These are phyloP conservation scores for Ogataea nonfermentans DNA, from an alignment of 805 yeast species.

Conservation along the genomic window DNA sequence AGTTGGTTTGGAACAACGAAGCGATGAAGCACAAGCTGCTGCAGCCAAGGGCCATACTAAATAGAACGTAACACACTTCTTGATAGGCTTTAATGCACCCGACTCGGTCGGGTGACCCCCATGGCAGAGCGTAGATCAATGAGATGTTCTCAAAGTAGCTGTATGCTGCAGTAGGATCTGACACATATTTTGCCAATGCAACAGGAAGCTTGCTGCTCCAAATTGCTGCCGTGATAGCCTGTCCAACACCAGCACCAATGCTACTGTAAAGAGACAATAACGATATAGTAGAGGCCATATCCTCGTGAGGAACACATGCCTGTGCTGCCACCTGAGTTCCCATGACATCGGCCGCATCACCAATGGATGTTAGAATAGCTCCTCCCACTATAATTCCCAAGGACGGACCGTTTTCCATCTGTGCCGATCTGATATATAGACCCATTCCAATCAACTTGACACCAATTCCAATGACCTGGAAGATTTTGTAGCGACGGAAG, in stretches of 20 bases:
- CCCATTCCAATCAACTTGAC: conserved; percentile 34
- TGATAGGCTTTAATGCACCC: conserved; percentile 36
- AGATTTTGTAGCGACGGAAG: conserved; percentile 38
- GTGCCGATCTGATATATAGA: conserved; percentile 4
- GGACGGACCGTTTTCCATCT: conserved; percentile 14
- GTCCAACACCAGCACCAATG: conserved; percentile 38
- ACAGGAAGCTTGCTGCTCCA: conserved; percentile 35
- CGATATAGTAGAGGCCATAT: conserved; percentile 30
- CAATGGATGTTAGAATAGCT: conserved; percentile 34
- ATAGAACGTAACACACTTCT: conserved; percentile 30
- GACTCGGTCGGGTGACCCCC: conserved; percentile 30
- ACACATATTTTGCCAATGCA: conserved; percentile 26
- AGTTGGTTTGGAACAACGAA: conserved; percentile 35
- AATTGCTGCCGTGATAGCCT: conserved; percentile 38
- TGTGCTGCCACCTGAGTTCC: conserved; percentile 39
- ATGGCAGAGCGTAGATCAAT: conserved; percentile 26
- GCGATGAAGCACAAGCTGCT: conserved; percentile 32
- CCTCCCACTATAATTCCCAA: conserved; percentile 31
- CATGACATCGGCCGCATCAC: conserved; percentile 33
- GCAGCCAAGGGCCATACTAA: conserved; percentile 32
- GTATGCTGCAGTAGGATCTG: conserved; percentile 23
- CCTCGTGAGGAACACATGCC: conserved; percentile 39
- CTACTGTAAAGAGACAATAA: conserved; percentile 33
- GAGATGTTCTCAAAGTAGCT: conserved; percentile 28
- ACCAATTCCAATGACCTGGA: conserved; percentile 35